These are phyloP conservation scores for Suillus sp. DNA, from an alignment of 768 basidiomycete species.

Conservation along the genomic window DNA sequence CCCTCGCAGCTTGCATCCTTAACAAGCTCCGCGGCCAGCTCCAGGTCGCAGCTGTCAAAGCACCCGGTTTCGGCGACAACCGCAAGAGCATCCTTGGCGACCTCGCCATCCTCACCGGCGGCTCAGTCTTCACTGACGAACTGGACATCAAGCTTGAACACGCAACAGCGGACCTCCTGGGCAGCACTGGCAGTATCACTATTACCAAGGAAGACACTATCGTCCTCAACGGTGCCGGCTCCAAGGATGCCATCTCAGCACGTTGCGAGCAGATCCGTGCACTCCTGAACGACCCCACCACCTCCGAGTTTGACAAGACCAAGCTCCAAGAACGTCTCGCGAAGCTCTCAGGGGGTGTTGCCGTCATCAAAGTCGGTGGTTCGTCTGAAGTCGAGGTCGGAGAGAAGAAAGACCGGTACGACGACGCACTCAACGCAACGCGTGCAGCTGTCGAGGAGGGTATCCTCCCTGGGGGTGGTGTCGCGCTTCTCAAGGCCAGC, in stretches of 20 bases:
- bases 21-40: constrained; percentile 99
- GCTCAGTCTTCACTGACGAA: constrained; percentile 95
- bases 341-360: constrained; percentile 94
- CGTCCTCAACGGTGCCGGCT: constrained; percentile 89
- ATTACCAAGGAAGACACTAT: constrained; percentile 99
- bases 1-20: constrained; percentile 94
- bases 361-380: constrained; percentile 98
- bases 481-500: constrained; percentile 87
- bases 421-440: constrained; percentile 97
- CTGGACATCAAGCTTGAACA: constrained; percentile 97
- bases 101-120: constrained; percentile 94
- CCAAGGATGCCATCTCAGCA: constrained; percentile 86
- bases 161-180: constrained; percentile 85
- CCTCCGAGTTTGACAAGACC: constrained; percentile 90
- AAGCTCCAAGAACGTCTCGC: constrained; percentile 97
- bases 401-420: constrained; percentile 99
- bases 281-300: constrained; percentile 78
- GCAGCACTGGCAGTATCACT: constrained; percentile 87
- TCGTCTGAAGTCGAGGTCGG: constrained; percentile 93
- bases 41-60: constrained; percentile 92
- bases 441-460: constrained; percentile 98
- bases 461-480: constrained; percentile 95
- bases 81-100: constrained; percentile 98
- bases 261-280: constrained; percentile 96
- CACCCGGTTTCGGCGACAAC: constrained; percentile 99